Evolutionary conservation across 345 rosid species (phyloP), one percentile per base, ranked within the genome.

Genomic region (Noccaea bulbosa): DNA sequence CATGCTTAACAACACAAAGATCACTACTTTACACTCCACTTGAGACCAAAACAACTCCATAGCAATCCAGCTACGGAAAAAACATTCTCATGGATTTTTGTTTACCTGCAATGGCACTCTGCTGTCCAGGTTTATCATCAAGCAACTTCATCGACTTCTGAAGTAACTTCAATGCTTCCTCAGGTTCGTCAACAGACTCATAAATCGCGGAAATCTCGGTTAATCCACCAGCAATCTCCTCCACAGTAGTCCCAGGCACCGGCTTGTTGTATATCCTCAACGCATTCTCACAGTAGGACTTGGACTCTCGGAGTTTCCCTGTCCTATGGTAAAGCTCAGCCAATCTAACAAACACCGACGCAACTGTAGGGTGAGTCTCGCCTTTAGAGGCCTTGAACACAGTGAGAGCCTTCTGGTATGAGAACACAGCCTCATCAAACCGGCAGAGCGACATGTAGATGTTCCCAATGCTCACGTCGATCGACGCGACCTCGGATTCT

Each of bases 111-210:
- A 95, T 85, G 38, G 90, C 87, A 75, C 92, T 92, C 72, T 95
- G 99, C 80, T 95, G 99, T 46, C 99, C 99, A 6, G 96, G 97
- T 82, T 88, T 92, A 71, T 95, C 99, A 68, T 92, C 99, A 64
- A 95, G 81, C 75, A 95, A 78, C 62, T 92, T 92, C 94, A 92
- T 86, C 7, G 97, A 91, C 85, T 81, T 95, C 79, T 87, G 91
- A 79, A 95, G 83, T 56, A 95, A 87, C 84, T 92, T 92, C 80
- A 95, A 72, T 4, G 99, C 99, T 81, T 95, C 99, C 83, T 87
- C 98, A 2, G 99, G 97, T 78, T 95, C 98, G 71, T 90, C 93
- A 8, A 90, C 92, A n/a, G 99, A 92, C 79, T 95, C 99, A 6
- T 87, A 95, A 65, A 92, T 90, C 7, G 98, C 97, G 0, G 99